A percentile compares a stretch with the other conserved stretches of the same genome.
Conservation (phyloP, 2,329 filamentous ascomycete species). For the Neoscytalidium dimidiatum region DNA sequence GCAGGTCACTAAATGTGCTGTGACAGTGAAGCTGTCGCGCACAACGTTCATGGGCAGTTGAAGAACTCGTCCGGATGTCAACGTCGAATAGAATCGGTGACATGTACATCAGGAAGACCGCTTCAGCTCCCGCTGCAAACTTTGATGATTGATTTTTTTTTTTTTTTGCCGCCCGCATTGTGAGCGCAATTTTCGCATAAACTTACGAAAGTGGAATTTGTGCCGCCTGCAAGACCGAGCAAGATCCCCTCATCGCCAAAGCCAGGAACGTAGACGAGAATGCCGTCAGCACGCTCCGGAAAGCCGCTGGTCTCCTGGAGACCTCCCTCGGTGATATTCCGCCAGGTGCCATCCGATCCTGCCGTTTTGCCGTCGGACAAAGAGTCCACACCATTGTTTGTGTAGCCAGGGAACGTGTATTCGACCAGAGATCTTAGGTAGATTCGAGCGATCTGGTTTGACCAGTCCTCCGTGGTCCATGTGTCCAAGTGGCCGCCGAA, state of each 20-base stretch:
- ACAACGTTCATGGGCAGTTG: too few species aligned
- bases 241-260: constrained; percentile 75
- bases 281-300: constrained; percentile 72
- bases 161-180: too few species aligned
- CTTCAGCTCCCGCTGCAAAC: too few species aligned
- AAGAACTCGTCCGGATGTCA: too few species aligned
- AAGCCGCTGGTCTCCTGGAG: constrained; percentile 68
- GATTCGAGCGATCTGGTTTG: constrained; percentile 61
- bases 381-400: constrained; percentile 63
- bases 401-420: constrained; percentile 71
- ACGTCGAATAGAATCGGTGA: too few species aligned
- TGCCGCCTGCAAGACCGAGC: constrained; percentile 75
- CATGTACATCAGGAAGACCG: too few species aligned
- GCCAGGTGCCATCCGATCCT: constrained; percentile 63
- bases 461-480: constrained; percentile 67
- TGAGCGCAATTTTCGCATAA: constrained; percentile 19
- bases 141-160: too few species aligned
- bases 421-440: constrained; percentile 76
- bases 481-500: constrained; percentile 76
- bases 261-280: constrained; percentile 73
- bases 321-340: constrained; percentile 74
- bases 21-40: too few species aligned
- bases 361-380: constrained; percentile 59
- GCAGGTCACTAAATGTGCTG: too few species aligned
- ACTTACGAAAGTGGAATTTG: constrained; percentile 63